Conservation (phyloP, 768 basidiomycete species). For the Tylopilus felleus region DNA sequence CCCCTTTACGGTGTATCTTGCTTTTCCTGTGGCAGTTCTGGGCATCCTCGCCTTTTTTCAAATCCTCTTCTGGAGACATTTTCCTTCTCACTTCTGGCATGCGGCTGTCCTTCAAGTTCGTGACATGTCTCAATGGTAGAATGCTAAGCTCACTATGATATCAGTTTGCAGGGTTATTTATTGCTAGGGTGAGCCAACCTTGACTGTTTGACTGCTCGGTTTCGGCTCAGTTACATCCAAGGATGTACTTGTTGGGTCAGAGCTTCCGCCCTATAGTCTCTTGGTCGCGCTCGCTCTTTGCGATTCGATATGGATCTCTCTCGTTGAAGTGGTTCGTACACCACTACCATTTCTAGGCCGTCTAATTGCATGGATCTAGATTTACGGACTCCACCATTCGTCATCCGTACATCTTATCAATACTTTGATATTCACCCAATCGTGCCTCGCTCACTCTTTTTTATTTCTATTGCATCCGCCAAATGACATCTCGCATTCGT, state of each 20-base stretch:
- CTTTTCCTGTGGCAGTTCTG: constrained; percentile 22
- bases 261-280: constrained; percentile 1
- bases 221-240: constrained; percentile 5
- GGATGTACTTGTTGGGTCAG: constrained; percentile 18
- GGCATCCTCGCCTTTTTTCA: constrained; percentile 19
- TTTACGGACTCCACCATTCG: constrained; percentile 20
- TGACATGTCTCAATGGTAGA: neutral
- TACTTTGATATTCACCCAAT: constrained; percentile 23
- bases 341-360: neutral
- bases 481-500: constrained; percentile 2
- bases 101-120: constrained; percentile 34
- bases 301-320: constrained; percentile 17
- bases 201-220: neutral
- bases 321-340: constrained; percentile 25
- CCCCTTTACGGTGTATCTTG: constrained; percentile 21
- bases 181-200: constrained; percentile 23
- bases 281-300: constrained; percentile 21
- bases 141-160: constrained; percentile 1
- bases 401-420: constrained; percentile 22
- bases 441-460: constrained; percentile 14
- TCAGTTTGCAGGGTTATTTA: constrained; percentile 34
- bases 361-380: constrained; percentile 12
- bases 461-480: constrained; percentile 11
- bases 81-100: constrained; percentile 30
- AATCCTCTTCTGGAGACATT: constrained; percentile 16